Conservation (phyloP, 352 stramenopile species). For the Phytophthora pluvialis region DNA sequence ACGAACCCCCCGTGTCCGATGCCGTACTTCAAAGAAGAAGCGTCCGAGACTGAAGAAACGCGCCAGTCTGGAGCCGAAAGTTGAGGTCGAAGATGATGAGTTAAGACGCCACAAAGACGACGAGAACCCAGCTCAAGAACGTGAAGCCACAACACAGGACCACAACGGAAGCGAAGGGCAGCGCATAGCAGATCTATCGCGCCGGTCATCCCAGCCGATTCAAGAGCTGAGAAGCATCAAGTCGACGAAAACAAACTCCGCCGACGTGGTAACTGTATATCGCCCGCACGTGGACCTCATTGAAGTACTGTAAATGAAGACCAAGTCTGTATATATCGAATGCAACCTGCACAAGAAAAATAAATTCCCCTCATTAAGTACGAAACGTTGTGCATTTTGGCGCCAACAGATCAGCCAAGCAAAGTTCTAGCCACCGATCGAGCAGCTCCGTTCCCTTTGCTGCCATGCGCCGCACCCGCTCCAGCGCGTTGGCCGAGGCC, state of each 20-base stretch:
- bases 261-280: too few species aligned
- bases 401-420: conserved; percentile 1
- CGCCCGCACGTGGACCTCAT: too few species aligned
- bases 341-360: background rate
- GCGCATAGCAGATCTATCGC: too few species aligned
- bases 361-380: conserved; percentile 1
- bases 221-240: too few species aligned
- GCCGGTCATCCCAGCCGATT: too few species aligned
- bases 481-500: conserved; percentile 11
- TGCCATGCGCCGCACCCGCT: conserved; percentile 38
- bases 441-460: background rate
- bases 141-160: too few species aligned
- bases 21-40: conserved; percentile 24
- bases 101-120: too few species aligned
- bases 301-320: too few species aligned
- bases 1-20: conserved; percentile 1
- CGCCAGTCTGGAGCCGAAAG: conserved; percentile 5
- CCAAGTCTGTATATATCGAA: too few species aligned
- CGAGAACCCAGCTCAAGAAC: too few species aligned
- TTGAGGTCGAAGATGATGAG: background rate
- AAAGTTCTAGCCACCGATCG: background rate
- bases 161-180: too few species aligned
- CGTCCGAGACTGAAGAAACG: conserved; percentile 16
- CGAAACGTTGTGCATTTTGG: conserved; percentile 6
- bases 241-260: too few species aligned